Conservation (phyloP, 2,329 filamentous ascomycete species). For the Orbilia quercus region DNA sequence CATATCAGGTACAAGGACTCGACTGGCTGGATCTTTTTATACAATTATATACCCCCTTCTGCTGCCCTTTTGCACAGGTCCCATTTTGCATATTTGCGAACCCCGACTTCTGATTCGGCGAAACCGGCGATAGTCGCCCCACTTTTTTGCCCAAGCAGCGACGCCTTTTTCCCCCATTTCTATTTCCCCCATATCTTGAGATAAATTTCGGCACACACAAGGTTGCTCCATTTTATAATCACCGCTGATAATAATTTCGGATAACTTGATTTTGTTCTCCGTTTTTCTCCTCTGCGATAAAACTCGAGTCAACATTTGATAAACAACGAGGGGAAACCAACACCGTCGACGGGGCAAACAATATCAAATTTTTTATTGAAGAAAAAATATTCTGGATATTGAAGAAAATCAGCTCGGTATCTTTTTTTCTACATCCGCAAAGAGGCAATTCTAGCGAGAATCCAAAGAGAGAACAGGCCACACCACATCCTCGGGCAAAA, state of each 20-base stretch:
- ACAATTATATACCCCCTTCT: conserved; percentile 44
- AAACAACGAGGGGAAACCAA: neutral
- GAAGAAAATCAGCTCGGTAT: conserved; percentile 34
- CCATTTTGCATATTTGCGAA: conserved; percentile 38
- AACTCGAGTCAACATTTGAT: neutral
- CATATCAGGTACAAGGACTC: conserved; percentile 4
- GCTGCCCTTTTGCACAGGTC: conserved; percentile 27
- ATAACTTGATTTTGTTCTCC: conserved; percentile 18
- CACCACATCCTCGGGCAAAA: conserved; percentile 54
- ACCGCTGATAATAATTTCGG: conserved; percentile 29
- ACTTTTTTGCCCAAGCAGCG: conserved; percentile 43
- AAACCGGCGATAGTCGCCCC: conserved; percentile 53
- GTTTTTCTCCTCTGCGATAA: conserved; percentile 10
- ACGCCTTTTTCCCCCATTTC: conserved; percentile 5
- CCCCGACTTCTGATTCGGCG: conserved; percentile 53
- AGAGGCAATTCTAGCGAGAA: conserved; percentile 55
- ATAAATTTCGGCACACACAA: conserved; percentile 42
- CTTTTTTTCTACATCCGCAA: conserved; percentile 33
- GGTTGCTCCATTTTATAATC: conserved; percentile 37
- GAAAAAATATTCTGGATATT: conserved; percentile 3
- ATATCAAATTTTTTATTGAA: neutral
- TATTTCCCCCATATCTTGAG: conserved; percentile 18
- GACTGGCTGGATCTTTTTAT: neutral
- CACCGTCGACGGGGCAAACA: too few relatives aligned
- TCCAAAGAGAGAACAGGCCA: conserved; percentile 44